These are phyloP conservation scores for Acacia pycnantha DNA, from an alignment of 331 rosid genomes.

Conservation along the genomic window DNA sequence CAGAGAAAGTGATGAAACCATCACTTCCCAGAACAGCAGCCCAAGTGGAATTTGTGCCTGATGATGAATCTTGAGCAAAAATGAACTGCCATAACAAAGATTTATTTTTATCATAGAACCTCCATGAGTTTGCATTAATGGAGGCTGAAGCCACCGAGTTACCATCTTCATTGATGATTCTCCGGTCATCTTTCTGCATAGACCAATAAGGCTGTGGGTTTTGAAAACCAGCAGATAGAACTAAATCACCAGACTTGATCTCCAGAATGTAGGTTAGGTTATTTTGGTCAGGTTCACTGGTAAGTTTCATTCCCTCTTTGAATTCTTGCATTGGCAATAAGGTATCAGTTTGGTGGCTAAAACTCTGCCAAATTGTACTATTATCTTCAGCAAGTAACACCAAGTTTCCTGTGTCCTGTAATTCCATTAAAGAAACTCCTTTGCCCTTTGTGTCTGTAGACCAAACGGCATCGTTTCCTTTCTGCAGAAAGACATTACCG, in stretches of 20 bases:
- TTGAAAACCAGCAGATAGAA: constrained; percentile 65
- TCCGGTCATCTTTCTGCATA: constrained; percentile 62
- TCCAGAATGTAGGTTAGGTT: constrained; percentile 65
- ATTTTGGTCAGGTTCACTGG: constrained; percentile 46
- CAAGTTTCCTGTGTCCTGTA: constrained; percentile 73
- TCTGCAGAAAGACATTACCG: constrained; percentile 54
- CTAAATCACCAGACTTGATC: constrained; percentile 67
- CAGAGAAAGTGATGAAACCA: constrained; percentile 64
- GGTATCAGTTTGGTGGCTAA: constrained; percentile 78
- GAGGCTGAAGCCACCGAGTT: constrained; percentile 47
- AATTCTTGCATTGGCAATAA: constrained; percentile 65
- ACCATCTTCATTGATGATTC: constrained; percentile 46
- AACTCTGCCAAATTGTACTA: constrained; percentile 75
- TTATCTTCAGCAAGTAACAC: constrained; percentile 50
- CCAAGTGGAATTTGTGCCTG: constrained; percentile 60
- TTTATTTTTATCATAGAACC: constrained; percentile 57
- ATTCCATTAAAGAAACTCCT: constrained; percentile 59
- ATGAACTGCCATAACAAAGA: constrained; percentile 65
- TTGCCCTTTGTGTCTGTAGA: constrained; percentile 51
- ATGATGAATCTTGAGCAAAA: constrained; percentile 27
- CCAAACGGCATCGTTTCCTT: constrained; percentile 58
- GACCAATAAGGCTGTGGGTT: constrained; percentile 89
- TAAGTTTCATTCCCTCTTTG: constrained; percentile 71
- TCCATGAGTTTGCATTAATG: constrained; percentile 73
- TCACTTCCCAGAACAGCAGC: constrained; percentile 65